These are phyloP conservation scores for Rhodamnia rubescens DNA, from an alignment of 345 rosid genomes.

Conservation along the genomic window DNA sequence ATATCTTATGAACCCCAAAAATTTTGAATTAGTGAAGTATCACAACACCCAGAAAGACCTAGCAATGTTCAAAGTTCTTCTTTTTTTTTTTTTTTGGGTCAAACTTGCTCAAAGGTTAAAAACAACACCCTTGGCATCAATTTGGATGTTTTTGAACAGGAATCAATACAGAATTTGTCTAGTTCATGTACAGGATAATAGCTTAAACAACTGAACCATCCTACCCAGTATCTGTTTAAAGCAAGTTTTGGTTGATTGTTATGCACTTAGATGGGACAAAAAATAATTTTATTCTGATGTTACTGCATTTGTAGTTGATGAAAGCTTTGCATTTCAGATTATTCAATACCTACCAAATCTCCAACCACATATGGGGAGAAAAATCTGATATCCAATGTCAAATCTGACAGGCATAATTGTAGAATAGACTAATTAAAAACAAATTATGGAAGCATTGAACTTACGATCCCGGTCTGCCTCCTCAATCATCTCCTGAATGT, in stretches of 20 bases:
- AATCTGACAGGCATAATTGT: not conserved
- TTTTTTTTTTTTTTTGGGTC: too few relatives aligned
- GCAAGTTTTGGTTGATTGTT: not conserved
- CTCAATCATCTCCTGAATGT: slow-evolving; percentile 67
- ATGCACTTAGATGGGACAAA: not conserved
- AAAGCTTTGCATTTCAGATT: not conserved
- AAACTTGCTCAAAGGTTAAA: not conserved
- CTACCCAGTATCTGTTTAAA: not conserved
- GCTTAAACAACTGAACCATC: not conserved
- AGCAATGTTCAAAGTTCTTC: not conserved
- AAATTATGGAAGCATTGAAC: slow-evolving; percentile 3
- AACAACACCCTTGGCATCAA: not conserved
- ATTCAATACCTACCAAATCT: not conserved
- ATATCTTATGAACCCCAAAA: not conserved
- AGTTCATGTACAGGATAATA: not conserved
- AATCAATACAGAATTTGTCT: not conserved
- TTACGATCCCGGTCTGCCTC: slow-evolving; percentile 84
- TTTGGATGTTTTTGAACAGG: not conserved
- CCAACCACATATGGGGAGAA: not conserved
- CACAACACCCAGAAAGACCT: not conserved
- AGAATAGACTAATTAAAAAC: not conserved
- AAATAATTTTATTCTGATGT: not conserved
- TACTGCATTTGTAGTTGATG: not conserved
- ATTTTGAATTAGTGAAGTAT: not conserved
- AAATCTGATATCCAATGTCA: not conserved